phyloP scores from a whole-genome alignment of 371 early-diverging fungal genomes.

The Lichtheimia ornata region DNA sequence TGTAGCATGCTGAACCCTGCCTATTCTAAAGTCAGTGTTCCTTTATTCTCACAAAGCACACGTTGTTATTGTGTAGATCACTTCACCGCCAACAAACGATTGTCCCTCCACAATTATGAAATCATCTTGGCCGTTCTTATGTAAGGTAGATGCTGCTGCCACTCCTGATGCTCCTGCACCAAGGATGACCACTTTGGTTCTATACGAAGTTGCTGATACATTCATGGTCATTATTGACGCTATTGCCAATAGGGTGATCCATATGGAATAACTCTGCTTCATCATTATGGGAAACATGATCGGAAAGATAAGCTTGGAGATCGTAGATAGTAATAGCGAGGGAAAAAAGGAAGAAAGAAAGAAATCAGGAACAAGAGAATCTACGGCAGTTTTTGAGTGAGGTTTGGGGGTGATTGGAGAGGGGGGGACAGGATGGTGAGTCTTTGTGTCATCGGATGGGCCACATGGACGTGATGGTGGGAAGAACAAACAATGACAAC shows the following conservation, averaged over 20 bases:
- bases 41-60: too few relatives aligned
- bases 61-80: too few relatives aligned
- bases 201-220: not conserved
- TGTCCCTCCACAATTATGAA: constrained; percentile 44
- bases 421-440: not conserved
- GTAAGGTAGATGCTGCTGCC: constrained; percentile 32
- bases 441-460: not conserved
- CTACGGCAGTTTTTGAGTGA: not conserved
- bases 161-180: constrained; percentile 53
- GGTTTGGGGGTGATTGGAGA: too few relatives aligned
- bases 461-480: not conserved
- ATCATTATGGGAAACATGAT: too few relatives aligned
- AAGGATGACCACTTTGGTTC: constrained; percentile 39
- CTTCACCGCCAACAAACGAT: constrained; percentile 38
- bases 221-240: not conserved
- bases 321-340: not conserved
- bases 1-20: constrained; percentile 35
- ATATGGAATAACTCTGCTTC: too few relatives aligned
- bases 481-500: not conserved
- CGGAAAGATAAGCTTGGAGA: not conserved
- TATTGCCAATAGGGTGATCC: not conserved
- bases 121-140: constrained; percentile 24
- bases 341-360: not conserved
- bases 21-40: constrained; percentile 8
- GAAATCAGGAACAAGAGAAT: constrained; percentile 3